Evolutionary conservation across 2,329 filamentous ascomycete genomes (phyloP), one percentile per base, ranked within the genome.

Genomic region (Arthrobotrys pseudoclavata): DNA sequence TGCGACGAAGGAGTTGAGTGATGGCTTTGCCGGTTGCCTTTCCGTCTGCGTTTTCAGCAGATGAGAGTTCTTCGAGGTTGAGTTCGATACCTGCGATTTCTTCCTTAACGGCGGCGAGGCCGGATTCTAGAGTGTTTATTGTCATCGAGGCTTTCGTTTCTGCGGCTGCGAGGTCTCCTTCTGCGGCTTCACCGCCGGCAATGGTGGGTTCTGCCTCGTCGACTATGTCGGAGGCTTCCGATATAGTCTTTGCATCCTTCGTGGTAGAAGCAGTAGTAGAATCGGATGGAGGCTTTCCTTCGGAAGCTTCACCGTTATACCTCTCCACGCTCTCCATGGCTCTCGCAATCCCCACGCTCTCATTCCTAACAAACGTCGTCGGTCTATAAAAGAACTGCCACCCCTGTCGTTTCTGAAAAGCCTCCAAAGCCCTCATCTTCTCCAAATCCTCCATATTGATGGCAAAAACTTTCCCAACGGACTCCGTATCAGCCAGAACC

Each of bases 301-400:
- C 31, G 7, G 31, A 9, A 29, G 26, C 42, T 37, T 45, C 76
- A 9, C 68, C 55, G 9, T 26, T 42, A 20, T 66, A 76, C 6
- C 89, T 87, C 7, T 86, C 84, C 34, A 80, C 55, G 53, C 77
- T 79, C 69, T 89, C 86, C 81, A 97, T 87, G 80, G 87, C 86
- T 81, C 85, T 86, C n/a, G 88, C 88, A 81, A 97, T 82, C 76
- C 92, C 87, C 47, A 92, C 85, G n/a, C 91, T 92, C 86, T 97
- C 93, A 72, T 88, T 86, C 81, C 94, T 88, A 79, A 97, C 86
- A 82, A 99, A 85, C 67, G 91, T 89, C 69, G 92, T 92, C 26
- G 96, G 96, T 80, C 90, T 88, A 81, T 92, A 87, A 85, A 98
- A 99, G 82, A 97, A 85, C 75, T 87, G 88, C 94, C 96, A 99